A percentile compares a stretch with the other conserved stretches of the same genome.
phyloP scores from a whole-genome alignment of 495 filamentous ascomycete species.

The Aspergillus affinis region DNA sequence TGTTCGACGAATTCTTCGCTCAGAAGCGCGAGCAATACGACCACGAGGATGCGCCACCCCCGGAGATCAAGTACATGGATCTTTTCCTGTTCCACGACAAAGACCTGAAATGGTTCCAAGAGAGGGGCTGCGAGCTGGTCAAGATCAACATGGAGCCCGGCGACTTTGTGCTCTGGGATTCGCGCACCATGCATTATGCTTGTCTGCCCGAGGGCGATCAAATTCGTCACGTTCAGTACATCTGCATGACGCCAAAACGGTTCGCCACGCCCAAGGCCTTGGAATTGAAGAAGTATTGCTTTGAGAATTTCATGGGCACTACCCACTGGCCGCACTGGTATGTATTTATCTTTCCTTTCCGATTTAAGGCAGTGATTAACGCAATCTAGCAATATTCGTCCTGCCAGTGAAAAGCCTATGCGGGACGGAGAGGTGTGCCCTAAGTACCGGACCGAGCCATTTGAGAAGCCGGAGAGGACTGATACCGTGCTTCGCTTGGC shows the following conservation, averaged over 20 bases:
- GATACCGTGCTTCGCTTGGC: constrained; percentile 26
- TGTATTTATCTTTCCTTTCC: not conserved
- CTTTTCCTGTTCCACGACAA: constrained; percentile 33
- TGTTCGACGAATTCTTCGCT: constrained; percentile 38
- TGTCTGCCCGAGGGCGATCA: constrained; percentile 35
- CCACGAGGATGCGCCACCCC: constrained; percentile 36
- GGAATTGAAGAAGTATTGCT: constrained; percentile 28
- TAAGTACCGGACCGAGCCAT: constrained; percentile 26
- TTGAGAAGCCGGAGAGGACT: constrained; percentile 30
- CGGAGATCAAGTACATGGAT: constrained; percentile 34
- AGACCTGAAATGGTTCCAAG: constrained; percentile 42
- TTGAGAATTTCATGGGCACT: constrained; percentile 30
- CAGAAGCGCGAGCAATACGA: constrained; percentile 27
- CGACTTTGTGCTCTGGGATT: constrained; percentile 45
- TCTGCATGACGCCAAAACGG: constrained; percentile 30
- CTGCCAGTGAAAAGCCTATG: constrained; percentile 33
- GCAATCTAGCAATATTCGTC: constrained; percentile 28
- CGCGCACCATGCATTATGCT: constrained; percentile 42
- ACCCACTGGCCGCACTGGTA: constrained; percentile 38
- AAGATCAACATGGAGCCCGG: constrained; percentile 41
- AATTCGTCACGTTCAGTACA: constrained; percentile 36
- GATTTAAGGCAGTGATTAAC: not conserved
- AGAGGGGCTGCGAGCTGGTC: constrained; percentile 35
- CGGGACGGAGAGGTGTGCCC: constrained; percentile 30
- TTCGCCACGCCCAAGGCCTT: constrained; percentile 25